A percentile compares a stretch with the other conserved stretches of the same genome.
These are phyloP conservation scores for Novakomyces olei DNA, from an alignment of 805 yeast genomes.

Conservation along the genomic window DNA sequence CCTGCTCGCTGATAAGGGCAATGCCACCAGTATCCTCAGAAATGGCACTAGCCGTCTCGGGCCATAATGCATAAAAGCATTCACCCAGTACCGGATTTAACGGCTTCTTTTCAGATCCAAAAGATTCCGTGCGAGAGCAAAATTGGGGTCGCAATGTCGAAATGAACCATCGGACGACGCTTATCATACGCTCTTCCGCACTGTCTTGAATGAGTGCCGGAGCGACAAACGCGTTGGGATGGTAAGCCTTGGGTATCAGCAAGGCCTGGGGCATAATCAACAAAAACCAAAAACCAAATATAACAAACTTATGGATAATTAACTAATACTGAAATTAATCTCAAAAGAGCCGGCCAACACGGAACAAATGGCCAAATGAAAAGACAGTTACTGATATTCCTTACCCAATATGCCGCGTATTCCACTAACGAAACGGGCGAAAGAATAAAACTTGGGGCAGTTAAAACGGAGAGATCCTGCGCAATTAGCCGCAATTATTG, in stretches of 20 bases:
- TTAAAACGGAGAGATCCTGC: slow-evolving; percentile 77
- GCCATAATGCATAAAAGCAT: slow-evolving; percentile 80
- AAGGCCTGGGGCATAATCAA: not conserved
- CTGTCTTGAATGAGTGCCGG: slow-evolving; percentile 33
- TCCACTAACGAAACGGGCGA: slow-evolving; percentile 77
- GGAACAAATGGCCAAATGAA: not conserved
- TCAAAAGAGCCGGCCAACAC: not conserved
- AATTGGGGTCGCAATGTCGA: slow-evolving; percentile 84
- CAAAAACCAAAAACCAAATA: not conserved
- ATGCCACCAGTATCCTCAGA: slow-evolving; percentile 50
- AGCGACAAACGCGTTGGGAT: slow-evolving; percentile 58
- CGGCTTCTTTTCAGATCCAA: slow-evolving; percentile 95
- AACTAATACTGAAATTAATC: not conserved
- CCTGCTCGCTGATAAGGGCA: slow-evolving; percentile 81
- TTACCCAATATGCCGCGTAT: slow-evolving; percentile 65
- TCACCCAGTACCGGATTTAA: slow-evolving; percentile 95
- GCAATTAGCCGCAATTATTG: no score
- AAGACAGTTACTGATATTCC: not conserved
- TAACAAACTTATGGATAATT: not conserved
- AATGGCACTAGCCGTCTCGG: slow-evolving; percentile 40
- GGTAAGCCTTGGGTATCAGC: slow-evolving; percentile 28
- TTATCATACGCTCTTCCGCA: slow-evolving; percentile 42
- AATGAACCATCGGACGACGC: slow-evolving; percentile 77
- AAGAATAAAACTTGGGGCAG: slow-evolving; percentile 93
- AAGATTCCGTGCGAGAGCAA: slow-evolving; percentile 70